Evolutionary conservation across 306 rosid genomes (phyloP).

Genomic region (Betula pendula): DNA sequence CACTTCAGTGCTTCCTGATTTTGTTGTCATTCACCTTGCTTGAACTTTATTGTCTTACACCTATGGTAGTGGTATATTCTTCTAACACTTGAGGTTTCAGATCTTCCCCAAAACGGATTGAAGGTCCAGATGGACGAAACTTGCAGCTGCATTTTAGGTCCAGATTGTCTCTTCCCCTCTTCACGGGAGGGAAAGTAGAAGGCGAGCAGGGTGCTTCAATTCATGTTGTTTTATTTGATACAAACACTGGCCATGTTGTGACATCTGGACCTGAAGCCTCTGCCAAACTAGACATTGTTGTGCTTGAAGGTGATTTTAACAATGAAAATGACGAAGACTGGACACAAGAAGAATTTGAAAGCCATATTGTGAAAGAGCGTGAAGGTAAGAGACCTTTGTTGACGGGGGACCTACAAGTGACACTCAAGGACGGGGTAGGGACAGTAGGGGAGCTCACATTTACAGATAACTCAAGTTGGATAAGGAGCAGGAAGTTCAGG

Average conservation of each 20-base stretch:
- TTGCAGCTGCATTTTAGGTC: conserved; percentile 83
- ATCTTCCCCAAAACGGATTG: conserved; percentile 94
- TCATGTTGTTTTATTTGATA: conserved; percentile 84
- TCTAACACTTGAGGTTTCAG: conserved; percentile 51
- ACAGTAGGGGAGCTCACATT: conserved; percentile 88
- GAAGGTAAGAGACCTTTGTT: conserved; percentile 96
- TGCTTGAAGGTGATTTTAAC: conserved; percentile 98
- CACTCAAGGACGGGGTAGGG: conserved; percentile 97
- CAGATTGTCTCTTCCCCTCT: conserved; percentile 88
- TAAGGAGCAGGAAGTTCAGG: conserved; percentile 96
- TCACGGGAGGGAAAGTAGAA: conserved; percentile 99
- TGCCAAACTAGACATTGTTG: conserved; percentile 82
- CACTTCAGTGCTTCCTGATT: conserved; percentile 17
- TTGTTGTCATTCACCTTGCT: neutral
- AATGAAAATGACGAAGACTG: conserved; percentile 93
- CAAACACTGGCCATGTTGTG: conserved; percentile 49
- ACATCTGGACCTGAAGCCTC: conserved; percentile 79
- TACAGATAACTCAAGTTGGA: conserved; percentile 99
- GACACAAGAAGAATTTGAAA: conserved; percentile 88
- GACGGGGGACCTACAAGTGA: conserved; percentile 87
- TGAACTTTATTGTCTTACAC: conserved; percentile 13
- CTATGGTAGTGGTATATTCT: conserved; percentile 19
- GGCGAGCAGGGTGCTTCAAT: conserved; percentile 99
- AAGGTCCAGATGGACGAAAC: conserved; percentile 90
- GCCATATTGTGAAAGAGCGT: conserved; percentile 95